phyloP scores from a whole-genome alignment of 2,329 filamentous ascomycete genomes.

The Alternaria panax region DNA sequence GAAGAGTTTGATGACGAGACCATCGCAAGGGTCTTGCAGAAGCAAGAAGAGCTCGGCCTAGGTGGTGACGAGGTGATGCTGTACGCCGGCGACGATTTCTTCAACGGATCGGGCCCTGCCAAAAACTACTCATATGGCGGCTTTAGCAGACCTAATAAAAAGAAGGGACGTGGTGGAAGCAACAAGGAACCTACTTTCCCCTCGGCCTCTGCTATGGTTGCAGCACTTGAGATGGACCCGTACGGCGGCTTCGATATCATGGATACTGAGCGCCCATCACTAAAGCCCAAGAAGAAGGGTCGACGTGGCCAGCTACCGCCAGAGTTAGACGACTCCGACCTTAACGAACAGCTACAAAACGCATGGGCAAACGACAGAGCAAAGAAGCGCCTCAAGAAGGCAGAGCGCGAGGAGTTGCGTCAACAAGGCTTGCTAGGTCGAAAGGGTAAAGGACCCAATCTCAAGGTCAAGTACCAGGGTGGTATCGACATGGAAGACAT shows the following conservation, averaged over 20 bases:
- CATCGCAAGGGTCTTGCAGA: conserved; percentile 66
- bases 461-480: conserved; percentile 74
- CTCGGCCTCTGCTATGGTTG: conserved; percentile 63
- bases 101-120: conserved; percentile 41
- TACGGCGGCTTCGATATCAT: conserved; percentile 82
- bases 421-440: conserved; percentile 54
- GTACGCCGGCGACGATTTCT: conserved; percentile 58
- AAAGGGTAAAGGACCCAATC: conserved; percentile 54
- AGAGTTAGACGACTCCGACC: conserved; percentile 54
- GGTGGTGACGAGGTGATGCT: conserved; percentile 66
- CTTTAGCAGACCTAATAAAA: conserved; percentile 38
- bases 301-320: conserved; percentile 61
- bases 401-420: conserved; percentile 56
- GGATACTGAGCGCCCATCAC: conserved; percentile 77
- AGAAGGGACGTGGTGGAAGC: conserved; percentile 23
- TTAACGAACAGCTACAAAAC: conserved; percentile 50
- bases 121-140: conserved; percentile 20
- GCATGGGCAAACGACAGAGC: conserved; percentile 55
- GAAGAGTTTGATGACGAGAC: conserved; percentile 64
- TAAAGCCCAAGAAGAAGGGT: conserved; percentile 71
- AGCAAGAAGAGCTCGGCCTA: conserved; percentile 70
- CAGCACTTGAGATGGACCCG: conserved; percentile 65
- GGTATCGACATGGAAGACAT: conserved; percentile 77
- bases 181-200: conserved; percentile 54
- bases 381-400: conserved; percentile 58